A percentile compares a stretch with the other conserved stretches of the same genome.
These are phyloP conservation scores for Schwanniomyces yamadae DNA, from an alignment of 805 yeast genomes.

Conservation along the genomic window DNA sequence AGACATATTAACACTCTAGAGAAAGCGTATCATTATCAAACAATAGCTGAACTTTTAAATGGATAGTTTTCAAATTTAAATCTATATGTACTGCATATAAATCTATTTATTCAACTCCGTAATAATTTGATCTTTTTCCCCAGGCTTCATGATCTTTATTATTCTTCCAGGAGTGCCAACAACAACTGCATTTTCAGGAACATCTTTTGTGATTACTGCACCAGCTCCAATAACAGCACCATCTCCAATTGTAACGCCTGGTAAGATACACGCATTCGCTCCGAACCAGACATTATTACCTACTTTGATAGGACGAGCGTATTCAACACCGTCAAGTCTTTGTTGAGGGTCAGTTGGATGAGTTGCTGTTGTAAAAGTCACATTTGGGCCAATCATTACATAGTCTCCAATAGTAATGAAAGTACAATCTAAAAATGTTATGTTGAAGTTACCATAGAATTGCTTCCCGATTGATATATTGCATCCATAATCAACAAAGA, in stretches of 20 bases:
- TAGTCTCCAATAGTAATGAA: slow-evolving; percentile 59
- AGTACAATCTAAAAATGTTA: slow-evolving; percentile 57
- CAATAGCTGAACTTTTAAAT: too few species aligned
- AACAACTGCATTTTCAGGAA: slow-evolving; percentile 54
- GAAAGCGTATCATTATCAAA: too few species aligned
- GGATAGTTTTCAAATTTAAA: too few species aligned
- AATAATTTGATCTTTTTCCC: slow-evolving; percentile 12
- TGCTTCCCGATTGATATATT: slow-evolving; percentile 56
- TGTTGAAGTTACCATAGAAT: slow-evolving; percentile 61
- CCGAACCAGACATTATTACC: slow-evolving; percentile 74
- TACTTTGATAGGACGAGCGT: slow-evolving; percentile 54
- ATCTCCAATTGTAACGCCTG: slow-evolving; percentile 67
- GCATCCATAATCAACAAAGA: slow-evolving; percentile 64
- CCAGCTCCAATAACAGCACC: slow-evolving; percentile 67
- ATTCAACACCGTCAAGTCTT: slow-evolving; percentile 48
- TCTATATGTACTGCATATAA: neutral
- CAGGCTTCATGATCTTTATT: slow-evolving; percentile 27
- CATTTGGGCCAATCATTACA: slow-evolving; percentile 64
- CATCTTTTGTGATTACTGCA: slow-evolving; percentile 56
- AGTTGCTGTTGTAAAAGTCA: slow-evolving; percentile 57
- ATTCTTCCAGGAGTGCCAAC: slow-evolving; percentile 66
- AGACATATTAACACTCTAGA: neutral
- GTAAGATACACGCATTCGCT: slow-evolving; percentile 50
- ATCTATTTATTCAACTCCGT: slow-evolving; percentile 2
- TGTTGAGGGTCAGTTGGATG: slow-evolving; percentile 56